phyloP scores from a whole-genome alignment of 2,329 filamentous ascomycete genomes.

The Nemania diffusa region DNA sequence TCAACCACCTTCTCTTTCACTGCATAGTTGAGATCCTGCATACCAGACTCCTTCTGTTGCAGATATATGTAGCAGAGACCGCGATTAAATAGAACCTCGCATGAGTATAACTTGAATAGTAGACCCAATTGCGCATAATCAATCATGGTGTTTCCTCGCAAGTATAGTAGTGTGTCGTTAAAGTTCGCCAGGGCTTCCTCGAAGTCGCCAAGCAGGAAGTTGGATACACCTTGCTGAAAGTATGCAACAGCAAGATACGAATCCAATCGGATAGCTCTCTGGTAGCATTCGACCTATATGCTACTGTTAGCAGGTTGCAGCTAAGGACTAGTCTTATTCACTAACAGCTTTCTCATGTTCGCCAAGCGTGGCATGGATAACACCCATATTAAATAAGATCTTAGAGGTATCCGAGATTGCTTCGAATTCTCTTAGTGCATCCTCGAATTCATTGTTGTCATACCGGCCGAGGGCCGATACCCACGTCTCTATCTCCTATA shows the following conservation, averaged over 20 bases:
- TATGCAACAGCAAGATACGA: conserved; percentile 97
- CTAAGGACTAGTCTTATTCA: conserved; percentile 37
- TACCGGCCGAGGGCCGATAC: conserved; percentile 90
- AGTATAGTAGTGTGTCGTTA: conserved; percentile 95
- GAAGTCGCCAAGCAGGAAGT: conserved; percentile 96
- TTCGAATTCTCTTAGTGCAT: conserved; percentile 84
- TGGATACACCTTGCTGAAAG: conserved; percentile 98
- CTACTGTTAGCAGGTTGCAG: conserved; percentile 30
- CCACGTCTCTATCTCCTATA: conserved; percentile 98
- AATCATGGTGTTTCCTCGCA: conserved; percentile 96
- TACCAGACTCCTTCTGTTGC: conserved; percentile 87
- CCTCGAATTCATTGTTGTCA: conserved; percentile 97
- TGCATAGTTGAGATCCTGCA: conserved; percentile 90
- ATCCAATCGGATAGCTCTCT: conserved; percentile 88
- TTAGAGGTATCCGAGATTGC: conserved; percentile 94
- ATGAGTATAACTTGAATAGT: conserved; percentile 96
- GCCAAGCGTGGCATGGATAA: conserved; percentile 95
- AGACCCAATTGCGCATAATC: conserved; percentile 97
- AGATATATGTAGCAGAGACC: conserved; percentile 98
- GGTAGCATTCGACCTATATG: conserved; percentile 88
- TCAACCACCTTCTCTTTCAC: conserved; percentile 96
- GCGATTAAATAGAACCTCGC: conserved; percentile 96
- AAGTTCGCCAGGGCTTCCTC: conserved; percentile 98
- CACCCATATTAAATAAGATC: conserved; percentile 97
- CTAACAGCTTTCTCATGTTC: conserved; percentile 95